Percentiles rank a stretch among this genome's conserved stretches.
Conservation (phyloP, 176 grass and related monocot genomes). For the Hyparrhenia diplandra region DNA sequence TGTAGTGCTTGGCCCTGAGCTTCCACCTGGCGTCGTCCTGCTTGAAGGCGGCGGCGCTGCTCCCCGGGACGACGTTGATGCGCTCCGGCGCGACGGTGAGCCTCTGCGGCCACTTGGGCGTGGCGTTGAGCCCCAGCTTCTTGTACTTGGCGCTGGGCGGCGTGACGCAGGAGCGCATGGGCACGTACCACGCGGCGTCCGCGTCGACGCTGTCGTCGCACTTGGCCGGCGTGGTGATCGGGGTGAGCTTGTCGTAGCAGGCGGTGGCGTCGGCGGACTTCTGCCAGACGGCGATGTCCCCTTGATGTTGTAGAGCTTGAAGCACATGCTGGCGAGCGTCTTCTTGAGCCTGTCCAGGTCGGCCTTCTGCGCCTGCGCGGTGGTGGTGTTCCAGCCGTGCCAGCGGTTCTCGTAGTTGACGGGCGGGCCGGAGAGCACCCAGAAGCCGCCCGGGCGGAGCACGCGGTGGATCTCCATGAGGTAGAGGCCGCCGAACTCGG, state of each 20-base stretch:
- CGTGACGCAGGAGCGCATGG: constrained; percentile 76
- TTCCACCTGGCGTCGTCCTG: constrained; percentile 80
- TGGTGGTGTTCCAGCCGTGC: constrained; percentile 98
- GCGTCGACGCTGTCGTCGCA: constrained; percentile 90
- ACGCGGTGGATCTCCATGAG: constrained; percentile 82
- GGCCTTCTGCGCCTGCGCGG: constrained; percentile 68
- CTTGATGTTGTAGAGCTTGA: constrained; percentile 77
- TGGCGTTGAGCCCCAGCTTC: constrained; percentile 37
- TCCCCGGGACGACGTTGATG: constrained; percentile 56
- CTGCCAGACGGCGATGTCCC: constrained; percentile 97
- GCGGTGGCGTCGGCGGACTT: constrained; percentile 46
- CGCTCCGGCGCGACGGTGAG: constrained; percentile 57
- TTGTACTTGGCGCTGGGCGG: constrained; percentile 50
- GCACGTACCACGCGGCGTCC: constrained; percentile 87
- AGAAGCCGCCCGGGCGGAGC: constrained; percentile 80
- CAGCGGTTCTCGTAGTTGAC: constrained; percentile 94
- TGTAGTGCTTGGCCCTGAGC: constrained; percentile 64
- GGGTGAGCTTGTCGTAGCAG: constrained; percentile 79
- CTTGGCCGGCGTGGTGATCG: constrained; percentile 54
- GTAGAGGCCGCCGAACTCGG: constrained; percentile 85
- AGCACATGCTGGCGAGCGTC: constrained; percentile 76
- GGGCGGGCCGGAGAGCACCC: constrained; percentile 91
- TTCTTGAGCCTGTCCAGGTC: constrained; percentile 66
- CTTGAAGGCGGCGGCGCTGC: constrained; percentile 58
- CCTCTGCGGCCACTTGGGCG: constrained; percentile 82